These are phyloP conservation scores for Fusarium fujikuroi DNA, from an alignment of 2,329 filamentous ascomycete species.

Conservation along the genomic window DNA sequence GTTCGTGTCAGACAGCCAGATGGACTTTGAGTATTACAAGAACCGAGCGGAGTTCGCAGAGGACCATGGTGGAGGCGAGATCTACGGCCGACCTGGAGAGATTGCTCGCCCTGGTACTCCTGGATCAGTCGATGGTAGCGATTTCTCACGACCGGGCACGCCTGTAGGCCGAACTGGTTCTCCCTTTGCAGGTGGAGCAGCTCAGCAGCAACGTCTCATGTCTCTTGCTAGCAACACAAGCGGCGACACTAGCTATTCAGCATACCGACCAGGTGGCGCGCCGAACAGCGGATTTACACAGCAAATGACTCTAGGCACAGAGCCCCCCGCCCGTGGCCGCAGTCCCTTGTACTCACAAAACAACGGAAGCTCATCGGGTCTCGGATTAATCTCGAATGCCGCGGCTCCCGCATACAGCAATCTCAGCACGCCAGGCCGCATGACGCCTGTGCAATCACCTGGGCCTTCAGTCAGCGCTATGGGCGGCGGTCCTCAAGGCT, in stretches of 20 bases:
- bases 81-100: conserved; percentile 70
- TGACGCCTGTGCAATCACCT: conserved; percentile 45
- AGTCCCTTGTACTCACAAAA: conserved; percentile 62
- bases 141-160: conserved; percentile 62
- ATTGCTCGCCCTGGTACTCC: conserved; percentile 71
- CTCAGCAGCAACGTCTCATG: conserved; percentile 43
- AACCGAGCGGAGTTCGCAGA: conserved; percentile 88
- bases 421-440: conserved; percentile 33
- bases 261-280: conserved; percentile 39
- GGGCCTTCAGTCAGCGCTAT: conserved; percentile 62
- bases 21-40: conserved; percentile 94
- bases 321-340: conserved; percentile 49
- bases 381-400: conserved; percentile 65
- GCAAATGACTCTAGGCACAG: conserved; percentile 37
- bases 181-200: conserved; percentile 48
- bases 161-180: conserved; percentile 50
- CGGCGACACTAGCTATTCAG: conserved; percentile 47
- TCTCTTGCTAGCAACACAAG: conserved; percentile 38
- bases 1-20: conserved; percentile 83
- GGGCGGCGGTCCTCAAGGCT: conserved; percentile 68
- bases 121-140: conserved; percentile 60
- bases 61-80: conserved; percentile 82
- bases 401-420: conserved; percentile 60
- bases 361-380: conserved; percentile 64
- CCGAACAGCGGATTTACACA: conserved; percentile 38